Conservation (phyloP, 768 basidiomycete genomes). For the Leccinellum luteum region DNA sequence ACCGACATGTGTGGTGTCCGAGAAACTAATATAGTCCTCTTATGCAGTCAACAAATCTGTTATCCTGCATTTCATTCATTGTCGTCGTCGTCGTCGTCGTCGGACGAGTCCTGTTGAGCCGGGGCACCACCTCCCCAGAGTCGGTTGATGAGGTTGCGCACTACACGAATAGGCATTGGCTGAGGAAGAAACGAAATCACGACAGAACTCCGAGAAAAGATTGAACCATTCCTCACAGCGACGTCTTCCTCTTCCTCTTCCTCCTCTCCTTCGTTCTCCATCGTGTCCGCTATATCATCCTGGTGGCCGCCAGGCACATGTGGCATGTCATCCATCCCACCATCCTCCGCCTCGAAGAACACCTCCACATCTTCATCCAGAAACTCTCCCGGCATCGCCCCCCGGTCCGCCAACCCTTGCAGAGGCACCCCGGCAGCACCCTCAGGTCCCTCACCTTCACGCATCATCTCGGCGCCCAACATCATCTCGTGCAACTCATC, state of each 20-base stretch:
- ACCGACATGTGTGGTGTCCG: neutral
- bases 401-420: slow-evolving; percentile 20
- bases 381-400: slow-evolving; percentile 45
- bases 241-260: slow-evolving; percentile 40
- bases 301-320: slow-evolving; percentile 22
- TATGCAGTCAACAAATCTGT: neutral
- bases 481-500: slow-evolving; percentile 63
- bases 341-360: slow-evolving; percentile 24
- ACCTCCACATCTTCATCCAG: slow-evolving; percentile 34
- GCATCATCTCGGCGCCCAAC: slow-evolving; percentile 43
- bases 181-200: slow-evolving; percentile 22
- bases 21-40: neutral
- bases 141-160: slow-evolving; percentile 57
- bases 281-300: slow-evolving; percentile 27
- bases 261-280: slow-evolving; percentile 43
- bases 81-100: slow-evolving; percentile 18
- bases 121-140: slow-evolving; percentile 40
- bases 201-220: neutral
- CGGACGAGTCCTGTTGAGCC: slow-evolving; percentile 19
- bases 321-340: slow-evolving; percentile 19
- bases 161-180: slow-evolving; percentile 58
- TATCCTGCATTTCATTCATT: neutral
- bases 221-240: slow-evolving; percentile 38
- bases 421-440: slow-evolving; percentile 23
- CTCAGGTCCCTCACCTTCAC: slow-evolving; percentile 26